Conservation (phyloP, 2,329 filamentous ascomycete species). For the Metarhizium brunneum region DNA sequence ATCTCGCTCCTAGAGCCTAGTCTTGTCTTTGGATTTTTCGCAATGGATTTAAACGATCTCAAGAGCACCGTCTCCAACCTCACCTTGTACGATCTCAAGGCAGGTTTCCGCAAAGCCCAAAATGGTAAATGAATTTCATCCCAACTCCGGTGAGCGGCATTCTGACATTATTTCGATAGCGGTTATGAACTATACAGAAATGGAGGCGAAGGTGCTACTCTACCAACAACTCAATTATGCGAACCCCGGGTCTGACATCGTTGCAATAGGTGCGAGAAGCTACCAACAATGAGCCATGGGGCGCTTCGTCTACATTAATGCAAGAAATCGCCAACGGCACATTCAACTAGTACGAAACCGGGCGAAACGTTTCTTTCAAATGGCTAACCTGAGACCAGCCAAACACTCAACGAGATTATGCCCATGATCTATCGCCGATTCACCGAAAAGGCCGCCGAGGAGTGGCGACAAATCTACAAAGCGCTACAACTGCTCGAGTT, state of each 20-base stretch:
- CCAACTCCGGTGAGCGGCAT: neutral
- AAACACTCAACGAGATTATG: constrained; percentile 98
- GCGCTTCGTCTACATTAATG: constrained; percentile 74
- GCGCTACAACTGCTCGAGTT: constrained; percentile 93
- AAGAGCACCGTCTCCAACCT: constrained; percentile 85
- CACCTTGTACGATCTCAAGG: constrained; percentile 91
- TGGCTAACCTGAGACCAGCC: constrained; percentile 41
- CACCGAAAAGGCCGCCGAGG: constrained; percentile 94
- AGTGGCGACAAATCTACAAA: constrained; percentile 99
- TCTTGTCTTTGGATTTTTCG: constrained; percentile 15
- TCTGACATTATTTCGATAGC: constrained; percentile 44
- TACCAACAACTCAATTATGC: constrained; percentile 6
- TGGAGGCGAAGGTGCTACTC: constrained; percentile 58
- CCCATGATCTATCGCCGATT: constrained; percentile 99
- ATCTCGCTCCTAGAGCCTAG: neutral
- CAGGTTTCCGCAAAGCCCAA: constrained; percentile 87
- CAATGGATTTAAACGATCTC: constrained; percentile 78
- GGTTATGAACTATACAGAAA: constrained; percentile 97
- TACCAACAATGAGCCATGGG: constrained; percentile 99
- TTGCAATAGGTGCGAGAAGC: constrained; percentile 74
- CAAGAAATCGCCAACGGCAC: constrained; percentile 97
- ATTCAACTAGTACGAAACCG: constrained; percentile 77
- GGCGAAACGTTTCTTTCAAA: constrained; percentile 10
- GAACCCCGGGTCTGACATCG: constrained; percentile 7
- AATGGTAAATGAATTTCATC: constrained; percentile 57